Conservation (phyloP, 257 asterid genomes). For the Ophiorrhiza pumila region DNA sequence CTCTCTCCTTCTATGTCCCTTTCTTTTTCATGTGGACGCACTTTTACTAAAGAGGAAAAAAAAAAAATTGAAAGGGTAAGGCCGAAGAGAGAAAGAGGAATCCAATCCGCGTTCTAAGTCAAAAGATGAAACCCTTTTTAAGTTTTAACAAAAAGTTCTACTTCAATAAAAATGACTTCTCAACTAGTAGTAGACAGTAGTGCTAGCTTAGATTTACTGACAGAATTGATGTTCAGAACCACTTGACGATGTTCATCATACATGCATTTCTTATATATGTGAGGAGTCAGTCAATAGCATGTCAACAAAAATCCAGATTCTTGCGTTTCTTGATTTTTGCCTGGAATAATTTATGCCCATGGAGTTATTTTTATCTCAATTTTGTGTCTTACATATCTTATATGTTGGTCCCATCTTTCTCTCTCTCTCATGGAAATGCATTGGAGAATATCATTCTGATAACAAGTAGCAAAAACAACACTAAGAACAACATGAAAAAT, state of each 20-base stretch:
- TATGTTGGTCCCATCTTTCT: conserved; percentile 31
- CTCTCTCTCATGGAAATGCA: conserved; percentile 5
- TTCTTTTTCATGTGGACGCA: too few relatives aligned
- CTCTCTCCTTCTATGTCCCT: neutral
- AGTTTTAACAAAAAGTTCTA: too few relatives aligned
- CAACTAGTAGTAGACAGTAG: too few relatives aligned
- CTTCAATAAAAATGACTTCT: neutral
- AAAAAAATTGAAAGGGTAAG: neutral
- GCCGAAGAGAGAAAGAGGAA: too few relatives aligned
- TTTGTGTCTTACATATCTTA: conserved; percentile 30
- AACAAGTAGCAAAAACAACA: conserved; percentile 1
- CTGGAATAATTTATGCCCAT: conserved; percentile 8
- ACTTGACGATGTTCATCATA: conserved; percentile 19
- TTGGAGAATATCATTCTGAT: conserved; percentile 7
- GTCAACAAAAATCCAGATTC: conserved; percentile 31
- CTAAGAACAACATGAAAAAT: conserved; percentile 3
- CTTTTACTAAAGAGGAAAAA: neutral
- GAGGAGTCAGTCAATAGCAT: conserved; percentile 41
- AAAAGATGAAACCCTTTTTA: too few relatives aligned
- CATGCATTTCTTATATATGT: conserved; percentile 16
- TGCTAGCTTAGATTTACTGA: conserved; percentile 17
- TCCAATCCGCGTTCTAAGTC: neutral
- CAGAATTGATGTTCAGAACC: conserved; percentile 21
- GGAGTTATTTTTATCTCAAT: conserved; percentile 30
- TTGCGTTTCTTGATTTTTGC: conserved; percentile 3